These are phyloP conservation scores for Pyricularia sp. DNA, from an alignment of 2,329 filamentous ascomycete genomes.

Conservation along the genomic window DNA sequence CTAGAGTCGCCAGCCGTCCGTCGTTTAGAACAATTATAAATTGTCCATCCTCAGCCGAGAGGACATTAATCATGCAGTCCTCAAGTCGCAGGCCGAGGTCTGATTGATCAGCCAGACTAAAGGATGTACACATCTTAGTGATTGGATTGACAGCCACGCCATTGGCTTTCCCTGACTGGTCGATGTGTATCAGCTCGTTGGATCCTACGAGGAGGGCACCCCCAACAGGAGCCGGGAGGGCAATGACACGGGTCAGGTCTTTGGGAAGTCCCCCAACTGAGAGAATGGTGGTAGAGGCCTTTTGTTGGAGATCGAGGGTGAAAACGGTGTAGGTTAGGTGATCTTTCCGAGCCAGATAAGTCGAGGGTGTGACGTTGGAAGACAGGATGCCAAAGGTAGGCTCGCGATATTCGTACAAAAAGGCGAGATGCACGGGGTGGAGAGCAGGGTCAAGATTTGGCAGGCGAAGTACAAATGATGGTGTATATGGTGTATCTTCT, in stretches of 20 bases:
- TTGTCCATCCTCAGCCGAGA: slow-evolving; percentile 68
- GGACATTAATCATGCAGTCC: slow-evolving; percentile 60
- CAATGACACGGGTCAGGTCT: slow-evolving; percentile 71
- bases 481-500: slow-evolving; percentile 63
- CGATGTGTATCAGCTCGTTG: slow-evolving; percentile 89
- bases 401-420: slow-evolving; percentile 93
- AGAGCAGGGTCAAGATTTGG: slow-evolving; percentile 79
- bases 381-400: slow-evolving; percentile 93
- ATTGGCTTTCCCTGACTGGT: slow-evolving; percentile 88
- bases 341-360: slow-evolving; percentile 71
- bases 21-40: slow-evolving; percentile 69
- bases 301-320: slow-evolving; percentile 85
- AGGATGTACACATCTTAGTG: slow-evolving; percentile 68
- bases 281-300: slow-evolving; percentile 81
- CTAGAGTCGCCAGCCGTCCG: slow-evolving; percentile 61
- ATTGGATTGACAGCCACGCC: slow-evolving; percentile 89
- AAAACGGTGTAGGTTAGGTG: slow-evolving; percentile 86
- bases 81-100: slow-evolving; percentile 70
- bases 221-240: slow-evolving; percentile 74
- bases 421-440: slow-evolving; percentile 82
- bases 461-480: slow-evolving; percentile 86
- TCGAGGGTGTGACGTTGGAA: slow-evolving; percentile 59
- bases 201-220: slow-evolving; percentile 75
- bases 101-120: slow-evolving; percentile 76
- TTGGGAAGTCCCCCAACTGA: slow-evolving; percentile 77